A percentile compares a stretch with the other conserved stretches of the same genome.
phyloP scores from a whole-genome alignment of 2,329 filamentous ascomycete genomes.

The Sarocladiaceae sp. region DNA sequence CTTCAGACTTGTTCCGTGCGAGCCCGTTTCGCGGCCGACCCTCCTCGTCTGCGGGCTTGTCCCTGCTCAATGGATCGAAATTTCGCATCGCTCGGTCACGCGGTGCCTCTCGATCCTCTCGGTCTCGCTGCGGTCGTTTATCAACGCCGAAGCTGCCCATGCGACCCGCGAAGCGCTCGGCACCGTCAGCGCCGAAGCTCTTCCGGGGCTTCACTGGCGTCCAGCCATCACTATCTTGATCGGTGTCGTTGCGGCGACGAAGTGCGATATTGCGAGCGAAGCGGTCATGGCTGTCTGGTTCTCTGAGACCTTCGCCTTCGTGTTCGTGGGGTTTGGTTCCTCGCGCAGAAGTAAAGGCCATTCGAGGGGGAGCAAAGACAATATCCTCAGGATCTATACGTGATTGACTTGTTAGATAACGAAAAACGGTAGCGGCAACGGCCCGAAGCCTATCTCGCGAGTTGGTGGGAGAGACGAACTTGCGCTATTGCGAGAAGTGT shows the following conservation, averaged over 20 bases:
- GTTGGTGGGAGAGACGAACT: slow-evolving; percentile 39
- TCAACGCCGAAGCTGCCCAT: slow-evolving; percentile 48
- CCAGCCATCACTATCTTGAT: slow-evolving; percentile 68
- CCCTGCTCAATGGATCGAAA: slow-evolving; percentile 46
- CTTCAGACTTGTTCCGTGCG: slow-evolving; percentile 62
- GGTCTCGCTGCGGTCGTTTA: slow-evolving; percentile 49
- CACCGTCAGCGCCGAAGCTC: slow-evolving; percentile 68
- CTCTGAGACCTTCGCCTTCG: slow-evolving; percentile 44
- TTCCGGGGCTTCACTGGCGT: slow-evolving; percentile 69
- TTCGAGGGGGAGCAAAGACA: slow-evolving; percentile 79
- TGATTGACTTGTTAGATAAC: slow-evolving; percentile 8
- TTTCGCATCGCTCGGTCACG: slow-evolving; percentile 42
- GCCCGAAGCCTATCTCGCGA: neutral
- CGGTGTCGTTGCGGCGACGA: slow-evolving; percentile 48
- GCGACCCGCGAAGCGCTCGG: slow-evolving; percentile 64
- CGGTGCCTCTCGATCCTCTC: slow-evolving; percentile 51
- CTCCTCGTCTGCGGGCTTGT: slow-evolving; percentile 51
- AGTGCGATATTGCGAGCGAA: slow-evolving; percentile 29
- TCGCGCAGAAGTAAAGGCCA: slow-evolving; percentile 74
- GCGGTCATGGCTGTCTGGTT: slow-evolving; percentile 50
- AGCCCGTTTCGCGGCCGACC: slow-evolving; percentile 60
- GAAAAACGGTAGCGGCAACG: neutral
- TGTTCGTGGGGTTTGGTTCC: slow-evolving; percentile 46
- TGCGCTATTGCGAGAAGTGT: slow-evolving; percentile 50
- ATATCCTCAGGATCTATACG: slow-evolving; percentile 69